These are phyloP conservation scores for Cyberlindnera subsufficiens DNA, from an alignment of 805 yeast genomes.

Conservation along the genomic window DNA sequence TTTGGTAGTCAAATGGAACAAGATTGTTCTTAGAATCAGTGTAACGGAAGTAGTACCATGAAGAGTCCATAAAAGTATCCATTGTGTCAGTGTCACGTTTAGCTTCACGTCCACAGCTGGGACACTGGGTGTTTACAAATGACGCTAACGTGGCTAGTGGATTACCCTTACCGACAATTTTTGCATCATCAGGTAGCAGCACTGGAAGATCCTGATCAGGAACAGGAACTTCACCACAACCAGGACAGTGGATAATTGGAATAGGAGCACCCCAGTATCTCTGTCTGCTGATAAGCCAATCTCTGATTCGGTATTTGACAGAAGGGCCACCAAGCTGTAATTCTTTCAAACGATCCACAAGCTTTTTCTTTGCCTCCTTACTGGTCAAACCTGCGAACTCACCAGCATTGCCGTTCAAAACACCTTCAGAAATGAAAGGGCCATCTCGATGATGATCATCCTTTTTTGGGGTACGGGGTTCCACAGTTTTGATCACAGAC, in stretches of 20 bases:
- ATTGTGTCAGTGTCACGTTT: slow-evolving; percentile 93
- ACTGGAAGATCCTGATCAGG: slow-evolving; percentile 88
- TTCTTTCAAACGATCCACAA: slow-evolving; percentile 37
- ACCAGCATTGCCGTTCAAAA: slow-evolving; percentile 42
- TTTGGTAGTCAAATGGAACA: slow-evolving; percentile 46
- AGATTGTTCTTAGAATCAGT: slow-evolving; percentile 61
- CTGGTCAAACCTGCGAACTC: slow-evolving; percentile 44
- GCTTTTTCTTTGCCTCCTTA: slow-evolving; percentile 43
- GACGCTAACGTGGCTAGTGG: slow-evolving; percentile 65
- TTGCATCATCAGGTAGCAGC: slow-evolving; percentile 54
- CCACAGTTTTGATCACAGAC: slow-evolving; percentile 14
- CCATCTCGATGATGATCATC: slow-evolving; percentile 8
- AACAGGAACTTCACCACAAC: slow-evolving; percentile 89
- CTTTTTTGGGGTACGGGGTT: slow-evolving; percentile 10
- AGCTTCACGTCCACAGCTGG: slow-evolving; percentile 70
- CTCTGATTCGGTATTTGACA: slow-evolving; percentile 65
- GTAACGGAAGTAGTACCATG: slow-evolving; percentile 92
- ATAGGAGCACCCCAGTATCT: slow-evolving; percentile 99
- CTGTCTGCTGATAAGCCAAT: slow-evolving; percentile 94
- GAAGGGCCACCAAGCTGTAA: slow-evolving; percentile 38
- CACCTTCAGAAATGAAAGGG: slow-evolving; percentile 42
- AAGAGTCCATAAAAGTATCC: slow-evolving; percentile 98
- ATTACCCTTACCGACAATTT: slow-evolving; percentile 46
- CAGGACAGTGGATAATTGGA: slow-evolving; percentile 82
- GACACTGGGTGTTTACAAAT: slow-evolving; percentile 74